Base-by-base conservation (phyloP, 1,284 basidiomycete species). In the Malassezia obtusa region DNA sequence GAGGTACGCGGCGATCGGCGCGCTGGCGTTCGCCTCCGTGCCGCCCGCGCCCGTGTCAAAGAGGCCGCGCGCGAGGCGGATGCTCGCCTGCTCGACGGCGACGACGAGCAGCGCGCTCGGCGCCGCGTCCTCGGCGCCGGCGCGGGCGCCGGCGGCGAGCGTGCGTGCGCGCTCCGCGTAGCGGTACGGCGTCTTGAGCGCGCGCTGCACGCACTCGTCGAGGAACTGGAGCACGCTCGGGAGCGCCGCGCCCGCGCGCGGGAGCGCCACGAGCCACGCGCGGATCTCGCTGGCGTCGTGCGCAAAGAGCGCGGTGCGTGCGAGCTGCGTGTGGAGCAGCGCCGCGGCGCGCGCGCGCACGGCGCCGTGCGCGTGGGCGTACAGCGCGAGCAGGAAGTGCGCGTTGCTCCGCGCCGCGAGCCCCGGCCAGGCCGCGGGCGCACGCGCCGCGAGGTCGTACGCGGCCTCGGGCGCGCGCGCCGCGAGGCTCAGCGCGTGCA, bases 131-230 rank as follows among this genome's bases (percentile, higher is more conserved):
- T 35, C 38, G 2, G 36, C 10, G 14, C 22, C 22, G 31, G 45
- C 17, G 19, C 38, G 26, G 10, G 22, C 25, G 33, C 36, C 26
- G 7, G 64, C 57, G 49, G 28, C 63, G 47, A 22, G 53, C 25
- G 36, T 25, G 78, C 77, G 50, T 80, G 71, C 58, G 11, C 84
- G 82, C 65, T 95, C 90, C 50, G 92, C 79, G 70, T 94, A 96
- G 32, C 83, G 81, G 72, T 91, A 87, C 0, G 89, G 86, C 0
- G 84, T 86, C 75, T 87, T 89, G 59, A 84, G 68, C 61, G 84
- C 89, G n/a, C 87, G 80, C 51, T 85, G 83, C 7, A 86, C 77
- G 66, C 87, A 92, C 41, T 90, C 87, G 63, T 96, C 90, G 12
- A 94, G 62, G 75, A 94, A 90, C 0, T 77, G 65, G 4, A 87